Evolutionary conservation across 78 protist genomes (phyloP).

Genomic region (Dictyostelium firmibasis): DNA sequence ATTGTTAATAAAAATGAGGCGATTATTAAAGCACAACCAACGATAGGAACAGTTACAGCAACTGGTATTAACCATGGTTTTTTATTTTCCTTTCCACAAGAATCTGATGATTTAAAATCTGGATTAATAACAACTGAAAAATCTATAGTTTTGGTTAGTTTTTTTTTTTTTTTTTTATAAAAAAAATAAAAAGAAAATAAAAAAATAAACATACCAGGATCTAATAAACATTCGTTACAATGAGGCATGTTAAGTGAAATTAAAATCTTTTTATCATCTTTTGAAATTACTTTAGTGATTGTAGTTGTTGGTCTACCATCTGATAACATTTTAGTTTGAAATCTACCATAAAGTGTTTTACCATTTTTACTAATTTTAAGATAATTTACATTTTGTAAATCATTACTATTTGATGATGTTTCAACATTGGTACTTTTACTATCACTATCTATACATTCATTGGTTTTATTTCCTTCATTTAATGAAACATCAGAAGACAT

Average conservation of each 20-base stretch:
- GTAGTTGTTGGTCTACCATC: neutral
- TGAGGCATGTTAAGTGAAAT: neutral
- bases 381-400: neutral
- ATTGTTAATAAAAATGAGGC: neutral
- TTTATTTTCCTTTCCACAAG: neutral
- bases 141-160: neutral
- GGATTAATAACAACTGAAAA: neutral
- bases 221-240: neutral
- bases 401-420: neutral
- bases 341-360: constrained; percentile 28
- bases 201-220: constrained; percentile 21
- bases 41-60: neutral
- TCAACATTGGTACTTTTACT: neutral
- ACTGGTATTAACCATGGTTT: neutral
- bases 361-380: constrained; percentile 11
- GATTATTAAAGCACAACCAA: neutral
- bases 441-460: neutral
- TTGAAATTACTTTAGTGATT: neutral
- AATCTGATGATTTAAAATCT: neutral
- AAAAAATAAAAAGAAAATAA: too few species aligned
- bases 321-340: neutral
- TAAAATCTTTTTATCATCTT: neutral
- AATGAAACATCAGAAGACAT: neutral
- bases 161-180: neutral
- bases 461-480: neutral